These are phyloP conservation scores for Phytophthora foliorum DNA, from an alignment of 352 stramenopile genomes.

Conservation along the genomic window DNA sequence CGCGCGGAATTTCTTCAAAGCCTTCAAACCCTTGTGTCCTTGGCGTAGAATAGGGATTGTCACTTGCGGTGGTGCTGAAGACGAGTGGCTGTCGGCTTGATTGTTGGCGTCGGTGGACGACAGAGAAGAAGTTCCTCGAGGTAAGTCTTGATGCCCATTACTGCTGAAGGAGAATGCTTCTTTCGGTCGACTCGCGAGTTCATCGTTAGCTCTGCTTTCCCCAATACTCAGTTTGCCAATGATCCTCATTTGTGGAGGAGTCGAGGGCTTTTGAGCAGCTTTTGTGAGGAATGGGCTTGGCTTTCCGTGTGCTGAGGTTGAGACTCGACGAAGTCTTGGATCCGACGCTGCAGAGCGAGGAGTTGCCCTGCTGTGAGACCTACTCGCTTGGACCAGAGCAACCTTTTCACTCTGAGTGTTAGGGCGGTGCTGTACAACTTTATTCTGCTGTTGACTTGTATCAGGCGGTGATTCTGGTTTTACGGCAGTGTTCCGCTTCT, in stretches of 20 bases:
- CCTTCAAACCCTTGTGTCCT: slow-evolving; percentile 72
- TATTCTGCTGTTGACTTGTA: slow-evolving; percentile 2
- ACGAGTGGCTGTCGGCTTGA: slow-evolving; percentile 20
- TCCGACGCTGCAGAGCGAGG: slow-evolving; percentile 19
- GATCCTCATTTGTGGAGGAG: slow-evolving; percentile 21
- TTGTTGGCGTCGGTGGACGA: slow-evolving; percentile 21
- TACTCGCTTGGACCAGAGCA: background rate
- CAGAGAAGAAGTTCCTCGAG: background rate
- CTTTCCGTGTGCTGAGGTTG: slow-evolving; percentile 40
- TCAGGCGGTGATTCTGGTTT: slow-evolving; percentile 2
- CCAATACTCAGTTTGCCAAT: slow-evolving; percentile 10
- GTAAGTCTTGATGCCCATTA: slow-evolving; percentile 2
- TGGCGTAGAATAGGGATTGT: slow-evolving; percentile 63
- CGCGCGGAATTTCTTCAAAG: slow-evolving; percentile 69
- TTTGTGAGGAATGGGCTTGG: slow-evolving; percentile 28
- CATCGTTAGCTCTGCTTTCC: background rate
- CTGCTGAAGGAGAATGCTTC: slow-evolving; percentile 20
- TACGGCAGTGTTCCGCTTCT: background rate
- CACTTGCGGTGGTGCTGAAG: slow-evolving; percentile 5
- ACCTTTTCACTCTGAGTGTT: slow-evolving; percentile 14
- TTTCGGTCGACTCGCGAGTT: slow-evolving; percentile 6
- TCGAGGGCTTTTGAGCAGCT: slow-evolving; percentile 31
- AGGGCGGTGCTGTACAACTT: slow-evolving; percentile 12
- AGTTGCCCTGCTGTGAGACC: background rate
- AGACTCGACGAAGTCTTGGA: slow-evolving; percentile 32